Base-by-base conservation (phyloP, 2,329 filamentous ascomycete species). In the Penicillium sp. region DNA sequence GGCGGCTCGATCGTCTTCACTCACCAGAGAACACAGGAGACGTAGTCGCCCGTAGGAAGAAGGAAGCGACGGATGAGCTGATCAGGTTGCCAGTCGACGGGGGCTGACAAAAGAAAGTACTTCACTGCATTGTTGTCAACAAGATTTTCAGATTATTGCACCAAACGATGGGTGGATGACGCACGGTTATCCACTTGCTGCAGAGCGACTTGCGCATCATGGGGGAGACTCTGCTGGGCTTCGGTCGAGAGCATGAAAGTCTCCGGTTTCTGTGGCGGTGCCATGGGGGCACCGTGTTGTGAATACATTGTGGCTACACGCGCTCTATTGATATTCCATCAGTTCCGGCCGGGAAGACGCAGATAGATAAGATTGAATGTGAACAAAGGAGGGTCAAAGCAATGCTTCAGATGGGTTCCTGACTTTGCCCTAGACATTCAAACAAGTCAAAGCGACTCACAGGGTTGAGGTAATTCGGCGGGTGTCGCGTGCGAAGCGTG, bases 101-200 rank as follows among this genome's bases (percentile, higher is more conserved):
- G 94, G 38, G 94, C 94, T 42, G 94, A 99, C 66, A 99, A 95
- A 76, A 99, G 88, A 76, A 99, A 99, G 78, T 97, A 99, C 84
- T 99, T 99, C 69, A 99, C 92, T 96, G 71, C 16, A 39, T 39
- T 39, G 16, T 39, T 39, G 36, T 39, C 36, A 39, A 39, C 36
- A 13, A 9, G 16, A 39, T 16, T 21, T 13, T 39, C 36, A 21
- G 8, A 18, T 21, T 21, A 10, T 21, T 39, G 36, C 10, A 29
- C 28, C 16, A 10, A 39, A 39, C 36, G 6, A 23, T 21, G 4
- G 9, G 9, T 42, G 26, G 23, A 47, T 23, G 26, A 82, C 91
- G 77, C 81, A 96, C 92, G 79, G 76, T 97, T 97, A 76, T 99
- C 94, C 64, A 99, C 94, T 77, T 99, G 94, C 76, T 97, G 93